Conservation (phyloP, 106 monocot genomes). For the Iris macrosiphon region DNA sequence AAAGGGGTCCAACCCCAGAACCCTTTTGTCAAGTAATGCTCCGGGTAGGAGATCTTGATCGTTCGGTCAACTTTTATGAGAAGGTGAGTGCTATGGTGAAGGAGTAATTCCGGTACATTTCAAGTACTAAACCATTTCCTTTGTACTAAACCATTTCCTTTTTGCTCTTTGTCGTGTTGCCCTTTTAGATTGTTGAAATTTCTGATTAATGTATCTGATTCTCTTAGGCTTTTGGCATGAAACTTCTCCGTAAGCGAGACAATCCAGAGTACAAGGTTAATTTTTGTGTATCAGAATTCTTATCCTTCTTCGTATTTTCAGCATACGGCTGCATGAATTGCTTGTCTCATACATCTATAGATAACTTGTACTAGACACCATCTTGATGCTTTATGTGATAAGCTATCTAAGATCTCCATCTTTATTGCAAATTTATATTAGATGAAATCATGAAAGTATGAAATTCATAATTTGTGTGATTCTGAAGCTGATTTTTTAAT, state of each 20-base stretch:
- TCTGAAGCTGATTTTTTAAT: too few relatives aligned
- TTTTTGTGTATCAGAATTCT: too few relatives aligned
- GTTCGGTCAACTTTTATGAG: constrained; percentile 69
- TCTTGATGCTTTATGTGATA: too few relatives aligned
- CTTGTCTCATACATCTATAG: too few relatives aligned
- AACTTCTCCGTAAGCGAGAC: constrained; percentile 80
- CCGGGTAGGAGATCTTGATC: constrained; percentile 77
- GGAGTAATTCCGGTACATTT: background rate
- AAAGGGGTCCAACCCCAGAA: constrained; percentile 72
- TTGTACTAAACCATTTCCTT: background rate
- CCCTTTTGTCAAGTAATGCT: constrained; percentile 96
- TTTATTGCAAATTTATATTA: too few relatives aligned
- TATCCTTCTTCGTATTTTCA: too few relatives aligned
- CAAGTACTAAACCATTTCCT: background rate
- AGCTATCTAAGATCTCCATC: too few relatives aligned
- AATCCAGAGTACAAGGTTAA: constrained; percentile 90
- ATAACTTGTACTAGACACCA: too few relatives aligned
- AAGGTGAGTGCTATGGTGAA: constrained; percentile 32
- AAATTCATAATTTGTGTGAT: too few relatives aligned
- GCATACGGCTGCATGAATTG: too few relatives aligned
- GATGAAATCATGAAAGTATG: too few relatives aligned
- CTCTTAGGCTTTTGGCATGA: constrained; percentile 91
- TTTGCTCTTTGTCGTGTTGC: background rate
- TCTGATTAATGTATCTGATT: too few relatives aligned
- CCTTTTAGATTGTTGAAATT: background rate